Evolutionary conservation across 106 monocot species (phyloP), one percentile per base, ranked within the genome.

Genomic region (Agapanthus africanus): DNA sequence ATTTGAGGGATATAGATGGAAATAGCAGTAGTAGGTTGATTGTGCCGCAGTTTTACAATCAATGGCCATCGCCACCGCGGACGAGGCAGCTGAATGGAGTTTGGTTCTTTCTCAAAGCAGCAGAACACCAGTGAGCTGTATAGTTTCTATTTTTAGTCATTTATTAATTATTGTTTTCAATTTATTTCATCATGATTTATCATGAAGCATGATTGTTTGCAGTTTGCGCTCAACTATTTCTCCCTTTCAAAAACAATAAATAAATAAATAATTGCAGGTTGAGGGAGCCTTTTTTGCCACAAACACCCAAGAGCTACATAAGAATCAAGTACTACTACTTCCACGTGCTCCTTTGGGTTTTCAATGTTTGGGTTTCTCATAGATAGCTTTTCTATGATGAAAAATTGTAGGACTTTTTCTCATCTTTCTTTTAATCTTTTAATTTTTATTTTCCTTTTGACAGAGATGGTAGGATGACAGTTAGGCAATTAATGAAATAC

Each of bases 401-500:
- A n/a, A n/a, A n/a, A n/a, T n/a, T n/a, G n/a, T n/a, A n/a, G n/a
- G n/a, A n/a, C n/a, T n/a, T n/a, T n/a, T n/a, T n/a, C n/a, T n/a
- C n/a, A n/a, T n/a, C n/a, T n/a, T n/a, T n/a, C n/a, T n/a, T n/a
- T n/a, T n/a, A n/a, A n/a, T n/a, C n/a, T n/a, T n/a, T n/a, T n/a
- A n/a, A n/a, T n/a, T n/a, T 18, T 40, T 40, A 10, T 37, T 23
- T 28, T 10, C 10, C 6, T 1, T 25, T 67, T 64, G 35, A n/a
- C 71, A 90, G 85, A 78, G 78, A 90, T 68, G 85, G 78, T 65
- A 80, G 75, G 47, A 84, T 78, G 77, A 85, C 90, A 40, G 40
- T 90, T 32, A 57, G 82, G 62, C 72, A 86, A 66, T 32, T 90
- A 78, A 90, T 83, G 74, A 90, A 86, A 61, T 90, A 90, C 83